Evolutionary conservation across 495 filamentous ascomycete genomes (phyloP).

Genomic region (Neurospora discreta): DNA sequence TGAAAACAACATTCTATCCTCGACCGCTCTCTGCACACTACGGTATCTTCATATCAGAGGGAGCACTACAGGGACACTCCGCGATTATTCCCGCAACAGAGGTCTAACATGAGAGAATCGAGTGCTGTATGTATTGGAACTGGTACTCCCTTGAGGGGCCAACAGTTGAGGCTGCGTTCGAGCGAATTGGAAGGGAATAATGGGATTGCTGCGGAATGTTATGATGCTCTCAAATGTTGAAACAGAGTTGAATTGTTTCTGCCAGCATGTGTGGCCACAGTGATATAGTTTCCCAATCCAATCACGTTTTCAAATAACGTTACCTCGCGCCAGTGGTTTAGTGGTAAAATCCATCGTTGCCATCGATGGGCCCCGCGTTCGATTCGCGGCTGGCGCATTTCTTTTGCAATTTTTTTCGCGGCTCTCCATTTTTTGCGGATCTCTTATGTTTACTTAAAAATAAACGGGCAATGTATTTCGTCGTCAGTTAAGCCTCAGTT

Average conservation of each 20-base stretch:
- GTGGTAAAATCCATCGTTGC: constrained; percentile 45
- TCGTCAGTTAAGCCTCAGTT: background rate
- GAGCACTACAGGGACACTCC: background rate
- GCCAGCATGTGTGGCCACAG: too few species aligned
- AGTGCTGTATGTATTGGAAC: background rate
- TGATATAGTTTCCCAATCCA: too few species aligned
- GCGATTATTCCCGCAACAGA: background rate
- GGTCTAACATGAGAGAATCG: fast-evolving
- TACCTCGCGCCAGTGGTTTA: constrained; percentile 28
- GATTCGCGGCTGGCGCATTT: constrained; percentile 38
- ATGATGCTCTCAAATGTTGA: background rate
- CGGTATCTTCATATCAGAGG: too few species aligned
- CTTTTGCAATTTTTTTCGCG: background rate
- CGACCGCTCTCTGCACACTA: too few species aligned
- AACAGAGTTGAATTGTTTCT: background rate
- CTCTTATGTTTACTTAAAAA: background rate
- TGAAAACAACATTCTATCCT: too few species aligned
- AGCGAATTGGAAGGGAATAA: too few species aligned
- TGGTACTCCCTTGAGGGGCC: too few species aligned
- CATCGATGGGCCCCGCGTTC: constrained; percentile 43
- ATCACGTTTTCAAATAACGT: too few species aligned
- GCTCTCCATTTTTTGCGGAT: background rate
- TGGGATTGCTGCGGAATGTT: background rate
- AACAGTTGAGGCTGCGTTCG: too few species aligned
- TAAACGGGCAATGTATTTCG: background rate